Conservation (phyloP, 2,329 filamentous ascomycete species). For the Curvularia sp. region DNA sequence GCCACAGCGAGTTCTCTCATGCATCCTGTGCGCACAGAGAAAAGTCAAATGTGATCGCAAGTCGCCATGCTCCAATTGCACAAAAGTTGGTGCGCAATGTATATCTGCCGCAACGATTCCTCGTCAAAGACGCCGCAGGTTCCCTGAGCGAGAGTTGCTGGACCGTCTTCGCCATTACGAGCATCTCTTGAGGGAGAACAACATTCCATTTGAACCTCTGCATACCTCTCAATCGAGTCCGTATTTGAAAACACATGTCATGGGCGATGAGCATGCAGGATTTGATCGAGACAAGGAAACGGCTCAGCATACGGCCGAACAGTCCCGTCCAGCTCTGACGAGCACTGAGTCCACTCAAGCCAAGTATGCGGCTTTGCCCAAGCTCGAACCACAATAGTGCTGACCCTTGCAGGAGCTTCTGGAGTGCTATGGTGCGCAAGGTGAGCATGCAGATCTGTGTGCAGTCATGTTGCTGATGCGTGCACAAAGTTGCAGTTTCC, state of each 20-base stretch:
- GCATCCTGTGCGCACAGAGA: constrained; percentile 71
- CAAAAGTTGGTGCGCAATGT: constrained; percentile 39
- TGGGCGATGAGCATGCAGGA: background rate
- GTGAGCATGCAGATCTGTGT: constrained; percentile 1
- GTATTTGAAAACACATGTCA: constrained; percentile 15
- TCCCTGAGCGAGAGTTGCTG: constrained; percentile 73
- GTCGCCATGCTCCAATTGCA: constrained; percentile 46
- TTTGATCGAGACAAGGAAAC: background rate
- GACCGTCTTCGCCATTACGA: constrained; percentile 75
- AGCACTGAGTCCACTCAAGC: constrained; percentile 3
- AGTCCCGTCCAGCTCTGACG: background rate
- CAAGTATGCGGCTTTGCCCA: constrained; percentile 7
- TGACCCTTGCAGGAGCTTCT: constrained; percentile 28
- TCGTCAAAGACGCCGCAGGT: constrained; percentile 65
- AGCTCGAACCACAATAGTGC: background rate
- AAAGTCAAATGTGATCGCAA: constrained; percentile 51
- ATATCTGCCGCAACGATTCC: constrained; percentile 55
- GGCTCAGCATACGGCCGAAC: background rate
- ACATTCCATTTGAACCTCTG: constrained; percentile 72
- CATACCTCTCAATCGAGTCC: constrained; percentile 39
- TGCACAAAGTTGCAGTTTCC: constrained; percentile 7
- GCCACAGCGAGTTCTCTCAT: constrained; percentile 59
- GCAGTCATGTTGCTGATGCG: background rate
- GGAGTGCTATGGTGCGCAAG: constrained; percentile 33
- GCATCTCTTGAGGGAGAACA: constrained; percentile 67